Base-by-base conservation (phyloP, 2,329 filamentous ascomycete species). In the Ambrosiella beaveri region DNA sequence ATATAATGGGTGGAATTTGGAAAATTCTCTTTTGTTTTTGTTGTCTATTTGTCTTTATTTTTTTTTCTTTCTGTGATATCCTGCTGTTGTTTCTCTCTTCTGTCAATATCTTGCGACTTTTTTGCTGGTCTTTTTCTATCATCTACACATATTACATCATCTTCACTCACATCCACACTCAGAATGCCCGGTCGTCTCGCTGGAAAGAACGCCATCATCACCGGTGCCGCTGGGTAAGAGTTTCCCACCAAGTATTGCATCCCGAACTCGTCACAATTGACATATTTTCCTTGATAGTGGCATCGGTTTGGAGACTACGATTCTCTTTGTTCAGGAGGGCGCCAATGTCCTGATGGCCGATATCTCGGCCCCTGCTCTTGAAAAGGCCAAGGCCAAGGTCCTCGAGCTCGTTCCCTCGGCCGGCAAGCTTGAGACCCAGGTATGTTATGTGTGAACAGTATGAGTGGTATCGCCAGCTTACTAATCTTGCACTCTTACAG, bases 251-350 rank as follows among this genome's bases (percentile, higher is more conserved):
- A 27, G 27, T 27, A 9, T n/a, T 51, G 15, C 27, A 39, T 9
- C 13, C 9, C 9, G 7, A 39, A 50, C n/a, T 56, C 52, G 15
- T n/a, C 44, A 52, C 38, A 41, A 45, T 15, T 54, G 27, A 11
- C 27, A 15, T 54, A 13, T 54, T 38, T 58, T 40, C 35, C 15
- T 19, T 19, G 40, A 19, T 66, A 90, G 90, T 66, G 90, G 90
- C 66, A 96, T 96, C 66, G 90, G 90, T 63, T 85, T 96, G 54
- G 89, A 96, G 74, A 95, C 90, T 1, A 80, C 80, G 58, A 90
- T 96, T 64, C 85, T 95, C 60, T 95, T 96, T 67, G 85, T 84
- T 61, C 85, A 85, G 63, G 90, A 96, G 74, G 90, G 89, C 62
- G 90, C 88, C 66, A 85, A 80, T 62, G 81, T 96, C 59, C 74